Evolutionary conservation across 768 basidiomycete genomes (phyloP).

Genomic region (Nevesoporus exiguus): DNA sequence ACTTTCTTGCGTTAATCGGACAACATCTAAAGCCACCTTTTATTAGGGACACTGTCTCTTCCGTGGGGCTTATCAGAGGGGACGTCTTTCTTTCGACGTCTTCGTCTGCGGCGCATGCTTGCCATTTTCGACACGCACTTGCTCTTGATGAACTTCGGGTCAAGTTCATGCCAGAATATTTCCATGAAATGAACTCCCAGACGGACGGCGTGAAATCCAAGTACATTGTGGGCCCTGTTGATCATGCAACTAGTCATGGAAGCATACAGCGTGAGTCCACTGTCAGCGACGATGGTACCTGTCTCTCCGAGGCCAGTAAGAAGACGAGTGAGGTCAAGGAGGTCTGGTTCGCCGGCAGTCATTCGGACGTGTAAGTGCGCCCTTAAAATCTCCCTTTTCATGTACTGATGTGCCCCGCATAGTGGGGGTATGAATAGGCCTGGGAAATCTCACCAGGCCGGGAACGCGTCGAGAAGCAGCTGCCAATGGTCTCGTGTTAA

Average conservation of each 20-base stretch:
- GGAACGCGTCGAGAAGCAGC: conserved; percentile 29
- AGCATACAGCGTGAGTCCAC: background rate
- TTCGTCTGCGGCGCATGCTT: conserved; percentile 3
- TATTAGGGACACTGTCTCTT: conserved; percentile 13
- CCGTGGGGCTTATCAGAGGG: conserved; percentile 7
- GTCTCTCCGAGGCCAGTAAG: background rate
- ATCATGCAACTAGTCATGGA: background rate
- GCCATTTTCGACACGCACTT: conserved; percentile 15
- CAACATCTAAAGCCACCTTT: background rate
- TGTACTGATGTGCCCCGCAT: background rate
- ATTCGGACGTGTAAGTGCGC: conserved; percentile 32
- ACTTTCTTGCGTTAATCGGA: background rate
- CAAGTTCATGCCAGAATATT: conserved; percentile 50
- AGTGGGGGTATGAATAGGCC: conserved; percentile 26
- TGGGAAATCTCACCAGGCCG: conserved; percentile 19
- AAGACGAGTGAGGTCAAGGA: conserved; percentile 42
- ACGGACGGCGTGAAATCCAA: conserved; percentile 11
- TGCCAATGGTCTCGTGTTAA: conserved; percentile 23
- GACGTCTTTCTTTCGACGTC: conserved; percentile 7
- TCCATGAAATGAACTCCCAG: conserved; percentile 27
- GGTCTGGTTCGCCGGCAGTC: conserved; percentile 62
- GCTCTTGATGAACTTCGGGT: conserved; percentile 16
- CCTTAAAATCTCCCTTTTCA: rapidly evolving
- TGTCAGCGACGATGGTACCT: background rate
- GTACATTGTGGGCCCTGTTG: background rate